Conservation (phyloP, 1,139 yeast genomes). For the Candida sojae region DNA sequence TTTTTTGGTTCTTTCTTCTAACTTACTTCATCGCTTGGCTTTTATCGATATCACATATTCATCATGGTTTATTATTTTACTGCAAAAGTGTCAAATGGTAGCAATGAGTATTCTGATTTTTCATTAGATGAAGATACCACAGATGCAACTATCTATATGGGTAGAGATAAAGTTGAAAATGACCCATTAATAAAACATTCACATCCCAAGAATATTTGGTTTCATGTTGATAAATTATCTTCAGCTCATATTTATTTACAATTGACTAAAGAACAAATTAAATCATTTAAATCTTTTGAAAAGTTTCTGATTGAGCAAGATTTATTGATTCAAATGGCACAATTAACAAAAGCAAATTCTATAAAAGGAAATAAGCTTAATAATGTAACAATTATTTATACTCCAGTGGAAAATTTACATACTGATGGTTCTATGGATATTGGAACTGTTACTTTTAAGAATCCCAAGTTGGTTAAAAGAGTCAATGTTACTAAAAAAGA, state of each 20-base stretch:
- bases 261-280: conserved; percentile 47
- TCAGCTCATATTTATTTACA: conserved; percentile 83
- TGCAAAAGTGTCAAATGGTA: conserved; percentile 21
- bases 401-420: conserved; percentile 74
- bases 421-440: conserved; percentile 76
- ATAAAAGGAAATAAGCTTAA: conserved; percentile 76
- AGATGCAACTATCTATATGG: conserved; percentile 58
- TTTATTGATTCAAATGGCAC: conserved; percentile 64
- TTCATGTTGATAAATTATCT: conserved; percentile 78
- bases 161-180: conserved; percentile 76
- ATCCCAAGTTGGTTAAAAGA: conserved; percentile 54
- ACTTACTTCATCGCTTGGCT: too few relatives aligned
- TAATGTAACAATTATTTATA: conserved; percentile 69
- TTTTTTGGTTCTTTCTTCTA: not conserved
- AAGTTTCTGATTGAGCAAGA: conserved; percentile 48
- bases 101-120: conserved; percentile 11
- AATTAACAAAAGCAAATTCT: conserved; percentile 78
- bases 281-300: conserved; percentile 28
- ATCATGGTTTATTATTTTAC: conserved; percentile 62
- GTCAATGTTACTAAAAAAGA: conserved; percentile 59
- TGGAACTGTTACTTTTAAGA: conserved; percentile 80
- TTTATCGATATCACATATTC: not conserved
- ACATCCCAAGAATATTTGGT: conserved; percentile 73
- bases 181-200: conserved; percentile 74
- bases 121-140: conserved; percentile 23